These are phyloP conservation scores for Cyberlindnera petersonii DNA, from an alignment of 805 yeast genomes.

Conservation along the genomic window DNA sequence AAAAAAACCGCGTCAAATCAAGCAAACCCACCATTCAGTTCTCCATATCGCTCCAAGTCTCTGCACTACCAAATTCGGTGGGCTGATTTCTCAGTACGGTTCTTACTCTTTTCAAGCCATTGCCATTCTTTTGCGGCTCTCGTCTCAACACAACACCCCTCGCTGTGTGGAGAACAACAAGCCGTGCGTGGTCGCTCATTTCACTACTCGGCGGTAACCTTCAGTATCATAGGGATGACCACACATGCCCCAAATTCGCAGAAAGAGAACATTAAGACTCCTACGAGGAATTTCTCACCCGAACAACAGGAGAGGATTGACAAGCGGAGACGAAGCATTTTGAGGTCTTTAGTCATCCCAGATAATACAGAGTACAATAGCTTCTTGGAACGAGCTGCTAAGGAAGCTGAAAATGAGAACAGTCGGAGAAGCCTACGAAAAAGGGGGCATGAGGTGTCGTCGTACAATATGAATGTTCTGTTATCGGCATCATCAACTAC, in stretches of 20 bases:
- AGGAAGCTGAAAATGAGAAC: slow-evolving; percentile 17
- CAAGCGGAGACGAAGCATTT: slow-evolving; percentile 21
- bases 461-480: slow-evolving; percentile 3
- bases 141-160: no score
- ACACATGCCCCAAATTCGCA: background rate
- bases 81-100: background rate
- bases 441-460: slow-evolving; percentile 4
- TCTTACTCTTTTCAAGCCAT: no score
- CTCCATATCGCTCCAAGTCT: no score
- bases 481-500: background rate
- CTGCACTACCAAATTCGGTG: background rate
- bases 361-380: slow-evolving; percentile 37
- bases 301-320: slow-evolving; percentile 15
- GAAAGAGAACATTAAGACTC: slow-evolving; percentile 4
- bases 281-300: slow-evolving; percentile 11
- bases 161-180: no score
- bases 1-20: no score
- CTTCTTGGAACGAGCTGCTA: slow-evolving; percentile 32
- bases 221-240: no score
- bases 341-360: slow-evolving; percentile 33
- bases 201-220: no score
- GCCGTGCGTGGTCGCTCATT: no score
- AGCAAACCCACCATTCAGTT: no score
- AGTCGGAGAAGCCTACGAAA: slow-evolving; percentile 15
- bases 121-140: no score